Conservation (phyloP, 1,284 basidiomycete species). For the Chondrostereum purpureum region DNA sequence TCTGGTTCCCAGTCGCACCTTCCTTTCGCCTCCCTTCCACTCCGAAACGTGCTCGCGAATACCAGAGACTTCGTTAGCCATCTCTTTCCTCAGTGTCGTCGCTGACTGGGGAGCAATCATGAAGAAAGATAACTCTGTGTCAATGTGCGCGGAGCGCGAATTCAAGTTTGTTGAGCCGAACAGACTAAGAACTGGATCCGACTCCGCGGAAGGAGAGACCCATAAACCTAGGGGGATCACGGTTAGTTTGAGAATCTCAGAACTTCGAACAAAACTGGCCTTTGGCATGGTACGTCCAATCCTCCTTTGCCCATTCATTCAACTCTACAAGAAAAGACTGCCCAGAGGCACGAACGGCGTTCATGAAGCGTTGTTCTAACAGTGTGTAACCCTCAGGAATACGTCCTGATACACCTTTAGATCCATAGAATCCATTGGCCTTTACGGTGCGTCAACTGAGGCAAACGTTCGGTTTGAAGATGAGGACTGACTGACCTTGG, state of each 20-base stretch:
- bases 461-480: background rate
- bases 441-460: constrained; percentile 22
- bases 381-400: constrained; percentile 96
- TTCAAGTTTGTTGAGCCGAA: constrained; percentile 97
- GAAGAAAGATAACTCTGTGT: constrained; percentile 89
- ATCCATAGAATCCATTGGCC: constrained; percentile 95
- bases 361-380: constrained; percentile 82
- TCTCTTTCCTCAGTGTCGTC: constrained; percentile 26
- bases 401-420: constrained; percentile 81
- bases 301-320: constrained; percentile 82
- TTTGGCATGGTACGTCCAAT: constrained; percentile 99
- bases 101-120: constrained; percentile 54
- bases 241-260: constrained; percentile 4
- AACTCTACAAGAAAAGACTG: constrained; percentile 61
- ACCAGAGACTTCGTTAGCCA: constrained; percentile 39
- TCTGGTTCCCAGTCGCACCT: constrained; percentile 67
- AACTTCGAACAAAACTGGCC: constrained; percentile 41
- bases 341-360: constrained; percentile 47
- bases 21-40: constrained; percentile 60
- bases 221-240: constrained; percentile 63
- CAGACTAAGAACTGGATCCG: constrained; percentile 70
- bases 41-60: constrained; percentile 40
- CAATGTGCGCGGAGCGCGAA: constrained; percentile 83
- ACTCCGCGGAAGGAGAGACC: constrained; percentile 56
- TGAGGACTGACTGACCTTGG: constrained; percentile 50